These are phyloP conservation scores for Chlamydomonas reinhardtii DNA, from an alignment of 163 green algal species.

Conservation along the genomic window DNA sequence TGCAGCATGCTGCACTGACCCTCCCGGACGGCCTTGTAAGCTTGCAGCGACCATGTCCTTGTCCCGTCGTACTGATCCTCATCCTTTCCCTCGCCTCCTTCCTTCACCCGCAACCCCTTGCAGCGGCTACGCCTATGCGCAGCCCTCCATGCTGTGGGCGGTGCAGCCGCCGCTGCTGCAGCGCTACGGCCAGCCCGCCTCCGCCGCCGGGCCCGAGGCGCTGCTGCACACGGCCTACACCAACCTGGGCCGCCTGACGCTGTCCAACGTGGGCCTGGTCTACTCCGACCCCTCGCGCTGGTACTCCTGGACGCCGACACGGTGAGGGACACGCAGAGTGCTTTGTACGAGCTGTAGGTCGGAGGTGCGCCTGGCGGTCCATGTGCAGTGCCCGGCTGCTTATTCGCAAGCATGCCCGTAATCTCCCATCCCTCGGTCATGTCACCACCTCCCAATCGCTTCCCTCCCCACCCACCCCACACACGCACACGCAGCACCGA, in stretches of 20 bases:
- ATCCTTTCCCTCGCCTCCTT: not conserved
- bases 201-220: not conserved
- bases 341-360: too few species aligned
- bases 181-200: constrained; percentile 22
- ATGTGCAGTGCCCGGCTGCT: too few species aligned
- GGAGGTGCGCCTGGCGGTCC: too few species aligned
- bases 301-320: not conserved
- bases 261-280: constrained; percentile 46
- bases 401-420: too few species aligned
- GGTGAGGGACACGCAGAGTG: too few species aligned
- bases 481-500: not conserved
- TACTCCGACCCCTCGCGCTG: not conserved
- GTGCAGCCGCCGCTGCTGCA: constrained; percentile 17
- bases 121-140: constrained; percentile 4
- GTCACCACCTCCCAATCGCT: not conserved
- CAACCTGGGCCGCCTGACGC: constrained; percentile 17
- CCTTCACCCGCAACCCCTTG: too few species aligned
- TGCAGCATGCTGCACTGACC: too few species aligned
- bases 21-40: too few species aligned
- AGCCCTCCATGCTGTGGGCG: constrained; percentile 18
- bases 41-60: not conserved
- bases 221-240: not conserved
- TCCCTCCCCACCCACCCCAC: not conserved
- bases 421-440: not conserved
- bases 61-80: not conserved